A percentile compares a stretch with the other conserved stretches of the same genome.
Conservation (phyloP, 2,329 filamentous ascomycete genomes). For the Sporothrix euskadiensis region DNA sequence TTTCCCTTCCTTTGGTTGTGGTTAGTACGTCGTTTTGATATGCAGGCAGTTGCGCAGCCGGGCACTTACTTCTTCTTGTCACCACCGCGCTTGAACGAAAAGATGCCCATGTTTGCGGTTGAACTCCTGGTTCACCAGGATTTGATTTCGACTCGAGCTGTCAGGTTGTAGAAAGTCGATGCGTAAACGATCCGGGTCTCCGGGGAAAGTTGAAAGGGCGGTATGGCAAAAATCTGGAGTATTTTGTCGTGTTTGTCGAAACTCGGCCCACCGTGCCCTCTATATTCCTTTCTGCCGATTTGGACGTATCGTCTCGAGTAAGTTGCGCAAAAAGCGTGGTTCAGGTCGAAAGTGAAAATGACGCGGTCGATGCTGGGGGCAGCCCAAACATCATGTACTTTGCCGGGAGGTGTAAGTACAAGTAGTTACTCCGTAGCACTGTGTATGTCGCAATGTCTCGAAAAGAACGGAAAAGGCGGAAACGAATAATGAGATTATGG, state of each 20-base stretch:
- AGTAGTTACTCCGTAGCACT: neutral
- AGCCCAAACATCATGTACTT: slow-evolving; percentile 9
- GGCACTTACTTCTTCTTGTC: slow-evolving; percentile 57
- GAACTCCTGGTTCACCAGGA: neutral
- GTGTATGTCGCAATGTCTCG: neutral
- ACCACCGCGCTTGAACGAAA: slow-evolving; percentile 58
- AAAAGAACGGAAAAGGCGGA: neutral
- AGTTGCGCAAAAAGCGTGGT: neutral
- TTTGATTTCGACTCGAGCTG: neutral
- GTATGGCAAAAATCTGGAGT: neutral
- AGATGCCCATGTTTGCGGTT: slow-evolving; percentile 56
- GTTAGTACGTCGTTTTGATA: neutral
- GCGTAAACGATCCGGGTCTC: neutral
- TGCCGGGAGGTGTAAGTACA: neutral
- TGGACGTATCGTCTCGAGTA: neutral
- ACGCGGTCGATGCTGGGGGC: slow-evolving; percentile 8
- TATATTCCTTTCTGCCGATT: neutral
- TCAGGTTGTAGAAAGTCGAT: neutral
- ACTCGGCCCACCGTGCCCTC: slow-evolving; percentile 10
- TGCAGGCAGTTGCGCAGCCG: neutral
- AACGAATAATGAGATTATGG: neutral
- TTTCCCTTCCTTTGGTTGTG: slow-evolving; percentile 37
- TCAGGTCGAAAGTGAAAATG: neutral
- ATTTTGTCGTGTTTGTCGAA: neutral
- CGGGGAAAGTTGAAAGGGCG: neutral